Conservation (phyloP, 139 green algal genomes). For the Chlamydomonas asymmetrica region DNA sequence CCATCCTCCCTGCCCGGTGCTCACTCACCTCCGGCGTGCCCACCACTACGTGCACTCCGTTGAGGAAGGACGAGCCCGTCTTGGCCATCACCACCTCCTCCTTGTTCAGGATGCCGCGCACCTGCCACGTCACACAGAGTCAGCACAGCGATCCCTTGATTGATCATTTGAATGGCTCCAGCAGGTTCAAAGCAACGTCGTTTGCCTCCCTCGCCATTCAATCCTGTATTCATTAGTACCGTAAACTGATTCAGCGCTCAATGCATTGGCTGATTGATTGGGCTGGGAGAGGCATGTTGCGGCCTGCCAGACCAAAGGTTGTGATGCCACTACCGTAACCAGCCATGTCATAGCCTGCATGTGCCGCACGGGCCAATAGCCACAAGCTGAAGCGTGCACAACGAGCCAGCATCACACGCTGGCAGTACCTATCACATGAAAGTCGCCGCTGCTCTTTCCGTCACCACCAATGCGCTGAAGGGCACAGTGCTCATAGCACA, state of each 20-base stretch:
- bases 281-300: background rate
- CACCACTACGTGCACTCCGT: conserved; percentile 70
- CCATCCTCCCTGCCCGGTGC: too few relatives aligned
- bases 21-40: conserved; percentile 67
- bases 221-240: background rate
- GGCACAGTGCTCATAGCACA: background rate
- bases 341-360: too few relatives aligned
- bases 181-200: background rate
- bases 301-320: background rate
- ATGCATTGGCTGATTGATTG: background rate
- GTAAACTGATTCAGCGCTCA: background rate
- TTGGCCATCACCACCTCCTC: conserved; percentile 66
- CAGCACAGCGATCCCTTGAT: too few relatives aligned
- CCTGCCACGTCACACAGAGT: too few relatives aligned
- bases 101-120: conserved; percentile 77
- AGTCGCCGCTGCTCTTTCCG: background rate
- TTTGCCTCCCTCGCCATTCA: background rate
- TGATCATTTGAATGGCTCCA: background rate
- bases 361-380: too few relatives aligned
- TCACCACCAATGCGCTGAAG: background rate
- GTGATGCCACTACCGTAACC: too few relatives aligned
- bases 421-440: background rate
- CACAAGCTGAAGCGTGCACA: too few relatives aligned
- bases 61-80: conserved; percentile 24
- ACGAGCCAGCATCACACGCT: too few relatives aligned